phyloP scores from a whole-genome alignment of 768 basidiomycete genomes.

The Suillus cothurnatus region DNA sequence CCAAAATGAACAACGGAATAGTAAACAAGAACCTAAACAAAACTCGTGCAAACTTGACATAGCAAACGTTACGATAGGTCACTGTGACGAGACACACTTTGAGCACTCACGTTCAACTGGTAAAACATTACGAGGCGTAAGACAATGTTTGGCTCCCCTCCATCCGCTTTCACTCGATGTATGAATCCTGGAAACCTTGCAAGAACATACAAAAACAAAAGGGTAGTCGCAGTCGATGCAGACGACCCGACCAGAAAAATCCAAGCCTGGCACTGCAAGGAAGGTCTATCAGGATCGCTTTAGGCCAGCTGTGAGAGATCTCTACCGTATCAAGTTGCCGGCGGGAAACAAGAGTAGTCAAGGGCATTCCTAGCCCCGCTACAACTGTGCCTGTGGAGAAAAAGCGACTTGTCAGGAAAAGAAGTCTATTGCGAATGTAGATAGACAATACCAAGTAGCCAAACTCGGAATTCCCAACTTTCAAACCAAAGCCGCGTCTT shows the following conservation, averaged over 20 bases:
- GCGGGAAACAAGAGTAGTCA: constrained; percentile 63
- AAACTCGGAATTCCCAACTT: constrained; percentile 75
- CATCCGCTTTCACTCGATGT: constrained; percentile 66
- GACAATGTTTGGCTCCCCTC: constrained; percentile 75
- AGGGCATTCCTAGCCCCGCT: constrained; percentile 71
- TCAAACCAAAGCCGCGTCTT: constrained; percentile 74
- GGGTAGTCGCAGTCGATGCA: constrained; percentile 65
- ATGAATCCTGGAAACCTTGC: constrained; percentile 73
- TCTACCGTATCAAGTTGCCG: constrained; percentile 58
- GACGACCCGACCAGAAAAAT: constrained; percentile 74
- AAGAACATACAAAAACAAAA: constrained; percentile 73
- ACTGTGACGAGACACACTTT: constrained; percentile 6
- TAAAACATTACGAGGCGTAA: constrained; percentile 75
- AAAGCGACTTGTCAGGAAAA: constrained; percentile 18
- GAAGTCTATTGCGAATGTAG: constrained; percentile 2
- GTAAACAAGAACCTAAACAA: constrained; percentile 77
- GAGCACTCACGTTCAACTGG: constrained; percentile 66
- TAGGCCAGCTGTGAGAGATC: constrained; percentile 10
- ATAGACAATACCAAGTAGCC: constrained; percentile 58
- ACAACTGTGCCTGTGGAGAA: constrained; percentile 54
- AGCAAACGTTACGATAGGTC: constrained; percentile 5
- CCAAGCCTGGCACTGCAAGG: constrained; percentile 64
- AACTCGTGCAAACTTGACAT: constrained; percentile 61
- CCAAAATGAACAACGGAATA: constrained; percentile 66
- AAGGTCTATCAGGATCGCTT: constrained; percentile 14